A percentile compares a stretch with the other conserved stretches of the same genome.
These are phyloP conservation scores for Lentinula sp. DNA, from an alignment of 768 basidiomycete genomes.

Conservation along the genomic window DNA sequence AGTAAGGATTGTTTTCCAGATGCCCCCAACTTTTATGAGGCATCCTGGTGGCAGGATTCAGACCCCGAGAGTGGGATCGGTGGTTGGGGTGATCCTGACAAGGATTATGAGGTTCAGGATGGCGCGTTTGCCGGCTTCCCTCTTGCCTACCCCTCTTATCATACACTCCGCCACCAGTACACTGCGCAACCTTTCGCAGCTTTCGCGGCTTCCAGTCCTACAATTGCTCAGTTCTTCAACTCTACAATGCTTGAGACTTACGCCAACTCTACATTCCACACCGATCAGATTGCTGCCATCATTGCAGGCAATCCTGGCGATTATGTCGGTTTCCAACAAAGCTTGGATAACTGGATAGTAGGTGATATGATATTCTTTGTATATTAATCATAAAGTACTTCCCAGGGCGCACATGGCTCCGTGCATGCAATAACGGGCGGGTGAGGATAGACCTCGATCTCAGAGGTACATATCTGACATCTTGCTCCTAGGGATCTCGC, in stretches of 20 bases:
- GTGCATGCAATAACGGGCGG: neutral
- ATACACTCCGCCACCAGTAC: constrained; percentile 25
- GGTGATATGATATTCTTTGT: neutral
- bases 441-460: neutral
- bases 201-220: neutral
- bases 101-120: constrained; percentile 12
- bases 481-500: neutral
- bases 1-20: neutral
- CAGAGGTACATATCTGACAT: no score
- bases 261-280: neutral
- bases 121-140: constrained; percentile 20
- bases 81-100: constrained; percentile 14
- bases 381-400: neutral
- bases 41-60: constrained; percentile 11
- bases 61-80: constrained; percentile 14
- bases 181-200: constrained; percentile 19
- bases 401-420: neutral
- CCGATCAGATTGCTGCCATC: neutral
- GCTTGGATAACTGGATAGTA: neutral
- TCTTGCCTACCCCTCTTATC: constrained; percentile 24
- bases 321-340: neutral
- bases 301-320: neutral
- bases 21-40: constrained; percentile 10
- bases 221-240: neutral
- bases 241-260: neutral